Evolutionary conservation across 225 moss, liverwort and hornwort genomes (phyloP), one percentile per base, ranked within the genome.

Genomic region (Pseudisothecium myosuroides): DNA sequence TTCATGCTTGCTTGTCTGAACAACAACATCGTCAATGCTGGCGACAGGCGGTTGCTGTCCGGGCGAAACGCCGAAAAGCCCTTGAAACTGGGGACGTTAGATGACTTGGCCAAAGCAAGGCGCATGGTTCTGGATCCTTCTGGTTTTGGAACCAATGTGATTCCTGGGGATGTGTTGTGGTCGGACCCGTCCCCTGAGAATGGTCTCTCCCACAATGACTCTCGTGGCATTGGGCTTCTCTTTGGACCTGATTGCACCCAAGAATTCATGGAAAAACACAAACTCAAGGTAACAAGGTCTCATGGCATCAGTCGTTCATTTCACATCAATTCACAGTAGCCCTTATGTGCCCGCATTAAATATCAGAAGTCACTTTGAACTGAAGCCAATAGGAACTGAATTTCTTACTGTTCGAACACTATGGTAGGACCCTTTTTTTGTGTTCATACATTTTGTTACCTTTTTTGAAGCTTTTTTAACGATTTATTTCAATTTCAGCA

Each of bases 201-300:
- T 62, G 98, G 98, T 29, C 98, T 99, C 77, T 93, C 95, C 24
- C 96, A 90, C 83, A 99, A 99, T 80, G 94, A 95, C 68, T 95
- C 95, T 21, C 93, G 98, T 77, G 98, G 98, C 39, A 99, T 99
- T 88, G 98, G 98, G 49, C 96, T 99, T 62, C 88, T 99, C 43
- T 99, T 96, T 88, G 98, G 98, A 65, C 98, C 98, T 16, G 98
- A 99, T 83, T 99, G 98, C 89, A 99, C 98, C 50, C 98, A 99
- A 81, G 98, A 99, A 74, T 99, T 99, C 60, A 96, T 99, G 98
- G 98, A 96, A 90, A 97, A 95, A 69, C 96, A 99, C 89, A 96
- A 96, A 80, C 93, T 99, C 80, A 99, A 99, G 98, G 98, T 98
- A 64, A 83, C 27, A 41, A 41, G 19, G 20, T 80, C 80, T 43